Evolutionary conservation across 305 asterid species (phyloP).

Genomic region (Fraxinus dipetala): DNA sequence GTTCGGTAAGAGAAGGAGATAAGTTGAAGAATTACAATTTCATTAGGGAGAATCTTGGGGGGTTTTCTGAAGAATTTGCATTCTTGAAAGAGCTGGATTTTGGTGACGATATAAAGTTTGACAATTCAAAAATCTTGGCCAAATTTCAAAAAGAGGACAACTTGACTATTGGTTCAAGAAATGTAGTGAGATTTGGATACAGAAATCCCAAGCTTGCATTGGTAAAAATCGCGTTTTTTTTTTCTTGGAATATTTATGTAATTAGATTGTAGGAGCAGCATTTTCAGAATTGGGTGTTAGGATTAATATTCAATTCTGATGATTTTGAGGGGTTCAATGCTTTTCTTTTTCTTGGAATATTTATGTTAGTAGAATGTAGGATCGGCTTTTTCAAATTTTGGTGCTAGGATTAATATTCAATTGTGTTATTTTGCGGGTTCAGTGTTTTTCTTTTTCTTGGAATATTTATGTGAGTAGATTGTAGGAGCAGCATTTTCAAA

Average conservation of each 20-base stretch:
- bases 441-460: background rate
- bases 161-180: constrained; percentile 42
- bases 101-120: constrained; percentile 76
- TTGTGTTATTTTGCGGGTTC: background rate
- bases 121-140: constrained; percentile 47
- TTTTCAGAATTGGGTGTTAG: background rate
- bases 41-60: background rate
- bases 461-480: constrained; percentile 2
- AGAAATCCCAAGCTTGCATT: constrained; percentile 81
- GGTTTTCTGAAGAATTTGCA: constrained; percentile 37
- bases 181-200: constrained; percentile 61
- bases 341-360: background rate
- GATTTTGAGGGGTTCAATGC: background rate
- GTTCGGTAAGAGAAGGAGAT: constrained; percentile 47
- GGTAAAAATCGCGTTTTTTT: constrained; percentile 45
- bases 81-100: constrained; percentile 70
- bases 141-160: constrained; percentile 52
- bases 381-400: constrained; percentile 21
- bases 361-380: constrained; percentile 13
- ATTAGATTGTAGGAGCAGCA: background rate
- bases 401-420: constrained; percentile 1
- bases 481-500: constrained; percentile 21
- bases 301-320: background rate
- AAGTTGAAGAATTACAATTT: constrained; percentile 27
- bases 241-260: background rate